Conservation (phyloP, 1,284 basidiomycete species). For the Paramarasmius palmivorus region DNA sequence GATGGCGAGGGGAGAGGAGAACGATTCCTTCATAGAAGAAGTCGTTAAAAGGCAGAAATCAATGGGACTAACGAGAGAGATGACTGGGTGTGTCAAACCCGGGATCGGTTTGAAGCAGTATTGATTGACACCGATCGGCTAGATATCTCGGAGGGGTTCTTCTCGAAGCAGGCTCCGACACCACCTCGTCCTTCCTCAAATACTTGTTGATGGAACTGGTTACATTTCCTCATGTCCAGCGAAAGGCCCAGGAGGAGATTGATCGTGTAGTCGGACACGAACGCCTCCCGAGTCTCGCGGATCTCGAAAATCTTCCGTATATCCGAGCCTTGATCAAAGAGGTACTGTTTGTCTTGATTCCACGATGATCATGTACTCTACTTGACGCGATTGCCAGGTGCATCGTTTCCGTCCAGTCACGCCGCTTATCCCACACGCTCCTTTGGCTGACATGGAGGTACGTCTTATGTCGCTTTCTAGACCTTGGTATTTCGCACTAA, state of each 20-base stretch:
- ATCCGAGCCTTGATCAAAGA: constrained; percentile 28
- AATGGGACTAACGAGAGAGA: constrained; percentile 8
- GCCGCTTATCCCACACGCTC: constrained; percentile 17
- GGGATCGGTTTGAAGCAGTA: background rate
- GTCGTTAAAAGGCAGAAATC: constrained; percentile 6
- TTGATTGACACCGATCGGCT: background rate
- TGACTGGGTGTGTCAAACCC: constrained; percentile 9
- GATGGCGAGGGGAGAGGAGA: constrained; percentile 7
- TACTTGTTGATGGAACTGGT: constrained; percentile 16
- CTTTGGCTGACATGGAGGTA: constrained; percentile 11
- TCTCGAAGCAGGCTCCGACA: constrained; percentile 21
- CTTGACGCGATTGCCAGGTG: constrained; percentile 14
- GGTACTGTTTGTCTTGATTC: constrained; percentile 5
- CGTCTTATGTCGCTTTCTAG: too few relatives aligned
- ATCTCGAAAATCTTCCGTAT: constrained; percentile 28
- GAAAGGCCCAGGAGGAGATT: constrained; percentile 27
- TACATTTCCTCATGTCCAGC: constrained; percentile 25
- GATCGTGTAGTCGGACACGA: constrained; percentile 25
- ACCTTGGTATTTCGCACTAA: too few relatives aligned
- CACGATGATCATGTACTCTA: background rate
- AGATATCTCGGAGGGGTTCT: constrained; percentile 22
- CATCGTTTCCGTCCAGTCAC: constrained; percentile 23
- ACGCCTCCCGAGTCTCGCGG: constrained; percentile 23
- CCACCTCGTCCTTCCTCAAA: constrained; percentile 17
- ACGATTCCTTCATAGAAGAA: constrained; percentile 12